These are phyloP conservation scores for Metschnikowia chrysomelidarum DNA, from an alignment of 805 yeast species.

Conservation along the genomic window DNA sequence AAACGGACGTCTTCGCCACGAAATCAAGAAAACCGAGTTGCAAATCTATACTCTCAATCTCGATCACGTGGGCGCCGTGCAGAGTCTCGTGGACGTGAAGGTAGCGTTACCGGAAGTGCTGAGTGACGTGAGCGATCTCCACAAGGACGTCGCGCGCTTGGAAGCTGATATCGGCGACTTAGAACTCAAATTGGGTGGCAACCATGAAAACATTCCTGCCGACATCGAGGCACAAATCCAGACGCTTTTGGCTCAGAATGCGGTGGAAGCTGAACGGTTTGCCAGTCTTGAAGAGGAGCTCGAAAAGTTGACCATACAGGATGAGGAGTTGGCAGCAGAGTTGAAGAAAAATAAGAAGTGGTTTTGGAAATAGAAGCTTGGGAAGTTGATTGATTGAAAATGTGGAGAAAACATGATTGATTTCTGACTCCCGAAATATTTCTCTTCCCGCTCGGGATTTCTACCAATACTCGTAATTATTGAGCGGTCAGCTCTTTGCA, in stretches of 20 bases:
- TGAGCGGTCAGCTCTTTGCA: too few species aligned
- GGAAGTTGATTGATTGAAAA: too few species aligned
- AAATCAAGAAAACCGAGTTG: constrained; percentile 69
- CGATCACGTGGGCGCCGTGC: constrained; percentile 85
- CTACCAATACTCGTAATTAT: too few species aligned
- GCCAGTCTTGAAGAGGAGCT: constrained; percentile 40
- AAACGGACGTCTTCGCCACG: constrained; percentile 71
- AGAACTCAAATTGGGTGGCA: constrained; percentile 32
- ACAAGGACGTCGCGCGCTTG: constrained; percentile 38
- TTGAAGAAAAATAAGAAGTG: constrained; percentile 28
- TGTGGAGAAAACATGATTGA: too few species aligned
- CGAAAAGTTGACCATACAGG: constrained; percentile 25
- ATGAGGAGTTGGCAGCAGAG: constrained; percentile 24
- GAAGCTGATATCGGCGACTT: constrained; percentile 39
- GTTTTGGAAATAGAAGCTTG: constrained; percentile 27
- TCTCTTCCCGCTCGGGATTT: too few species aligned
- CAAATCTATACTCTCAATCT: constrained; percentile 66
- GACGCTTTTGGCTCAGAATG: constrained; percentile 34
- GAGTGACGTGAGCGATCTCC: constrained; percentile 69
- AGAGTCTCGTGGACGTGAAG: constrained; percentile 80
- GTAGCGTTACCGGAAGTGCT: constrained; percentile 69
- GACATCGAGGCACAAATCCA: constrained; percentile 38
- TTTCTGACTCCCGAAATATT: too few species aligned
- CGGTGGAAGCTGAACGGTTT: constrained; percentile 37
- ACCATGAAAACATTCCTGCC: constrained; percentile 30